Percentiles rank a stretch among this genome's conserved stretches.
These are phyloP conservation scores for Alisma plantagoaquatica DNA, from an alignment of 106 monocot species.

Conservation along the genomic window DNA sequence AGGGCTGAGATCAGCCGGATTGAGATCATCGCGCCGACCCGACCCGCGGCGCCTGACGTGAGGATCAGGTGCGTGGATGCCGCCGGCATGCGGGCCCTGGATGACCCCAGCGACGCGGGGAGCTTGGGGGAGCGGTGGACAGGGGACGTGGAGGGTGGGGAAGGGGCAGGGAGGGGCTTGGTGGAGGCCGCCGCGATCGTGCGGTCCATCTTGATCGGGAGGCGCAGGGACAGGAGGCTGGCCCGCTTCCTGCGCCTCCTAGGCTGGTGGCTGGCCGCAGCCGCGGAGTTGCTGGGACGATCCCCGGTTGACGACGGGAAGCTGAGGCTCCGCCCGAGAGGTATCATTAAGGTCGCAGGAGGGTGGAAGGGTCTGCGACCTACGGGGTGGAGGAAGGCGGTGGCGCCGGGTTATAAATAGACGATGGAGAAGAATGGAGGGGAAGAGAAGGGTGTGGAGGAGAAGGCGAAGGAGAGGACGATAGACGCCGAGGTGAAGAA, in stretches of 20 bases:
- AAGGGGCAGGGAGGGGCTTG: not conserved
- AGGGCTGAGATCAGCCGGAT: conserved; percentile 17
- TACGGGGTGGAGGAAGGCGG: not conserved
- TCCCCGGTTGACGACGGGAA: no score
- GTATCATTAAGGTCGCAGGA: conserved; percentile 1
- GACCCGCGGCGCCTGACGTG: conserved; percentile 28
- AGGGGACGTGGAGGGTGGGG: no score
- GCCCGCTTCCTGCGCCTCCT: no score
- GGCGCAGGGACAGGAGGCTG: conserved; percentile 8
- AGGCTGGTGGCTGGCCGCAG: no score
- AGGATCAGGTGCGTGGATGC: conserved; percentile 18
- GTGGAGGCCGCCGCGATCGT: conserved; percentile 1
- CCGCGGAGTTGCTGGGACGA: no score
- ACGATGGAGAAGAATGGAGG: not conserved
- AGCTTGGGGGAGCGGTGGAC: not conserved
- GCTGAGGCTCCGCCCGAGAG: conserved; percentile 16
- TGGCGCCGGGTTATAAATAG: not conserved
- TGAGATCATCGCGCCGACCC: conserved; percentile 27
- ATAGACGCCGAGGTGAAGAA: no score
- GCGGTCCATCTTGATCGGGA: not conserved
- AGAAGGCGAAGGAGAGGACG: not conserved
- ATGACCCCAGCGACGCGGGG: not conserved
- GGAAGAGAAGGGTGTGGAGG: not conserved
- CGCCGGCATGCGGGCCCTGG: no score
- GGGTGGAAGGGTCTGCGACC: not conserved